Base-by-base conservation (phyloP, 2,329 filamentous ascomycete genomes). In the Zymoseptoria ardabiliae region DNA sequence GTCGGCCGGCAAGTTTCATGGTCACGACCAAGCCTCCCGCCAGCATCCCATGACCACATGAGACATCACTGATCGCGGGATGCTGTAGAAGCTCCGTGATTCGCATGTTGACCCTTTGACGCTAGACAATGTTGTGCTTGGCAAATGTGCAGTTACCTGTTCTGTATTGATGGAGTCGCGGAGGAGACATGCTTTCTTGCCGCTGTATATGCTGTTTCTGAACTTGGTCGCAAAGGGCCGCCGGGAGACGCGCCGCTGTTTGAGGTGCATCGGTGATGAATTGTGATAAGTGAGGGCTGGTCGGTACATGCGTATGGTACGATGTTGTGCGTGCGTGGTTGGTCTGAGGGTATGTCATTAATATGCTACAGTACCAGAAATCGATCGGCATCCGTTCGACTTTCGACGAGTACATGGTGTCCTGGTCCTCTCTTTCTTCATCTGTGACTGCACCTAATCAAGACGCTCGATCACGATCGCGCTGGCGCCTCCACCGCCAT, bases 401-500 rank as follows among this genome's bases (percentile, higher is more conserved):
- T 17, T n/a, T 45, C 11, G 28, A 30, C 11, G 8, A 11, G 11
- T 11, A 30, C 28, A 30, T 30, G 35, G 35, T 45, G 35, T 45
- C 11, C 17, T 17, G 13, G 35, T 45, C 11, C 35, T 45, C 25
- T 28, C 25, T 45, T 45, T 45, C 35, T n/a, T 45, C 35, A 5
- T 45, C 35, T 17, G 35, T 13, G 35, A 45, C 35, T 45, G 4
- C 50, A 25, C 55, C 21, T 56, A 50, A 19, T 59, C 58, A 50
- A 73, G 55, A 54, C 66, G 68, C 82, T 99, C 94, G 70, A 99
- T 85, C 63, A 99, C 90, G 67, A 99, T 79, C 60, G 94, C 94
- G 70, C 90, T 96, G 61, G 94, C 94, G 74, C 94, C 94, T 69
- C 94, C 94, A 59, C 94, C 94, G 66, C 94, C 94, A 76, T 99